Base-by-base conservation (phyloP, 345 rosid species). In the Syzygium oleosum region DNA sequence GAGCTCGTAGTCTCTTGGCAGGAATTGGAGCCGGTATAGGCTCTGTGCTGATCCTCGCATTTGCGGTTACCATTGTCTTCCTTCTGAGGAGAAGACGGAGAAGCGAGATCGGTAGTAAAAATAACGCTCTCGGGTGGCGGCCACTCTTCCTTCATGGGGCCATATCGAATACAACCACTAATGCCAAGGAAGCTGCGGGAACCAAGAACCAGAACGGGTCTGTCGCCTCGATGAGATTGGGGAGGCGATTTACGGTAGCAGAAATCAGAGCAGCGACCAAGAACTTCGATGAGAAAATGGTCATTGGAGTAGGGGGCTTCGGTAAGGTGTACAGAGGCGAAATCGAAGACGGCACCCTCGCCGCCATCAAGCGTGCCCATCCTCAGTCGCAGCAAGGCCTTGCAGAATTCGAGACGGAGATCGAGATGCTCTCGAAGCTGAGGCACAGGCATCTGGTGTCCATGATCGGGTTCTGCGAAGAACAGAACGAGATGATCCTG, bases 381-480 rank as follows among this genome's bases (percentile, higher is more conserved):
- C 98, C 99, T 11, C 98, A 94, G 84, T 97, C 99, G 34, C 92
- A 97, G 88, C 98, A 96, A 92, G 99, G 99, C 88, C 95, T 96
- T 43, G 90, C 93, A 53, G 98, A 96, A 87, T 96, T 97, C 10
- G 97, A 96, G 90, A 96, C 98, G 4, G 98, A 97, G 91, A 97
- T 97, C 38, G 95, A 95, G 90, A 94, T 95, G 98, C 96, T 97
- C 1, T 97, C 98, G 3, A 92, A 95, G 88, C 97, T 97, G 65
- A 93, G 99, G 90, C 99, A 96, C 88, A 91, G 95, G 90, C 99
- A 97, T 91, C 90, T 96, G 49, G 99, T 97, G 58, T 96, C 98
- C 78, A 80, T 97, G 93, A 93, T 97, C 83, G 99, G 98, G 27
- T 97, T 96, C 92, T 97, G 98, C 15, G 97, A 97, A 84, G 97